Base-by-base conservation (phyloP, 1,139 yeast species). In the Saccharomyces hybrid region DNA sequence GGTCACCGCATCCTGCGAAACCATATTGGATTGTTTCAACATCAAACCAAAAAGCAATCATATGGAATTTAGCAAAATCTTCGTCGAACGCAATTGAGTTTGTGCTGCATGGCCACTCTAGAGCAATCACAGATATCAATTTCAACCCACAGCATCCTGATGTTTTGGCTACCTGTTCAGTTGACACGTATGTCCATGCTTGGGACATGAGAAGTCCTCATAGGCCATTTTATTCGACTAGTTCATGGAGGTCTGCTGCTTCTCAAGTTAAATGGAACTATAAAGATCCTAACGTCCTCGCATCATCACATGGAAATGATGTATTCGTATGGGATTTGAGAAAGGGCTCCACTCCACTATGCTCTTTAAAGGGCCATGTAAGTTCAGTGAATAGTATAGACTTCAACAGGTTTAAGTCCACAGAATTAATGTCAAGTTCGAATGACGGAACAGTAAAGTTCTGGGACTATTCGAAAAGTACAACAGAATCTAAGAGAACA, bases 101-200 rank as follows among this genome's bases (percentile, higher is more conserved):
- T 65, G 91, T 89, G 5, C 75, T 93, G 42, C 99, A 93, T 68
- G 86, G 88, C 26, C 99, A 93, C 68, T 81, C 86, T 1, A 76
- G 99, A 54, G 99, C 99, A 1, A 91, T 93, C 46, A 89, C 99
- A 2, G 99, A 93, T 72, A 89, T 93, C 56, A 89, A 91, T 67
- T 93, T 91, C 75, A 96, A 88, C 65, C 93, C 95, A 1, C 78
- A 78, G 34, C 84, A 88, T 61, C 97, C 97, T 0, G 96, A 91
- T 65, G 67, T 88, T n/a, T 70, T 93, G 31, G 97, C 97, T 0
- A 93, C 98, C 0, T 90, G 97, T 66, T 86, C 96, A 0, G 87
- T 93, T 25, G 99, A 93, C 66, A 86, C 97, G 0, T 86, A 82
- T 66, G 85, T 90, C 14, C 81, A 84, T 56, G 82, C 88, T 3